These are phyloP conservation scores for Uromyces viciae-fabae DNA, from an alignment of 1,284 basidiomycete species.

Conservation along the genomic window DNA sequence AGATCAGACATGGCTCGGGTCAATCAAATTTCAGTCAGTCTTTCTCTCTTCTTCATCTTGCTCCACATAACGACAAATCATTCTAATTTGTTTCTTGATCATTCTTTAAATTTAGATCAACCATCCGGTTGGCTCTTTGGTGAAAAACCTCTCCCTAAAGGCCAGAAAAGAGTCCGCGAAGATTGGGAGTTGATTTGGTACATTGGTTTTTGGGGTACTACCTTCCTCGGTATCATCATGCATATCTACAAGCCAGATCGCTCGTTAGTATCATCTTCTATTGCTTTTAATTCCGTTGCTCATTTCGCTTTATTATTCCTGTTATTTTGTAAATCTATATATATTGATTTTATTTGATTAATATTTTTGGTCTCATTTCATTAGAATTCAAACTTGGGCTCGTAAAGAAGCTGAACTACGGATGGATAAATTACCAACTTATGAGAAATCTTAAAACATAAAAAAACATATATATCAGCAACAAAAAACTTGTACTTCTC, in stretches of 20 bases:
- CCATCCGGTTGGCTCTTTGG: conserved; percentile 43
- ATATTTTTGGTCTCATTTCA: neutral
- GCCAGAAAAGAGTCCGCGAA: conserved; percentile 37
- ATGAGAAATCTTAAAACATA: conserved; percentile 38
- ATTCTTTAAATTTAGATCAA: too few relatives aligned
- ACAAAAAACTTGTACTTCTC: too few relatives aligned
- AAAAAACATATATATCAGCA: too few relatives aligned
- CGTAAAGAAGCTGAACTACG: conserved; percentile 34
- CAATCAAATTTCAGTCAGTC: too few relatives aligned
- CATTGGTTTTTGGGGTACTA: conserved; percentile 43
- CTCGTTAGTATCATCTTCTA: conserved; percentile 12
- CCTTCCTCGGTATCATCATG: conserved; percentile 23
- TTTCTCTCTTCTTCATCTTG: too few relatives aligned
- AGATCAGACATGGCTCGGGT: too few relatives aligned
- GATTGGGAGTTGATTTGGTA: conserved; percentile 44
- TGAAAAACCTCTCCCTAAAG: conserved; percentile 13
- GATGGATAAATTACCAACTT: conserved; percentile 36
- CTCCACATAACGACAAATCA: too few relatives aligned
- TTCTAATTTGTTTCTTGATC: too few relatives aligned
- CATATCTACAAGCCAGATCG: conserved; percentile 43
- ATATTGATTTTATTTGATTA: neutral
- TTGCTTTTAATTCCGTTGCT: neutral
- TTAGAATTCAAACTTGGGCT: conserved; percentile 42
- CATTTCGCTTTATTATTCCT: neutral
- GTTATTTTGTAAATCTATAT: neutral